Evolutionary conservation across 2,329 filamentous ascomycete species (phyloP), one percentile per base, ranked within the genome.

Genomic region (Bisporella sp.): DNA sequence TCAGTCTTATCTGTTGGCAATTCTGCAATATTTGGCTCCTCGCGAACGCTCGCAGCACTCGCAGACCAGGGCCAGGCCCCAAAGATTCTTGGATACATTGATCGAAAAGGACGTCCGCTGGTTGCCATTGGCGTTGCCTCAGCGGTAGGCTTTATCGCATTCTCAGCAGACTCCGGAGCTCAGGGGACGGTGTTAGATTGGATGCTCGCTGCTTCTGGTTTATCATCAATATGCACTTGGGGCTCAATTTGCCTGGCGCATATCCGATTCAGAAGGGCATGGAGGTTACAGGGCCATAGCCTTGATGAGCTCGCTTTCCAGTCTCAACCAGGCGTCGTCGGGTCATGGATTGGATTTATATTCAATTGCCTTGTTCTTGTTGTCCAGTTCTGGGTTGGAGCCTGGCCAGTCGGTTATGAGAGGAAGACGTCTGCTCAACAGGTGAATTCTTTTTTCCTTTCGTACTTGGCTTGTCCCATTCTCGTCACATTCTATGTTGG

Each of bases 1-100:
- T 86, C 91, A 21, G 90, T 96, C 28, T 73, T 96, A 28, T 95
- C 89, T 1, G 91, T 96, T 53, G 90, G 90, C 51, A 96, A 96
- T 69, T 92, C 89, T 5, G 84, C 90, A 54, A 85, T 96, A 53
- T 97, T 95, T 62, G 92, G 90, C 35, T 92, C 89, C 29, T 95
- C 89, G 1, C 84, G 92, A 60, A 96, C 91, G 2, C 80, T 97
- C 6, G 89, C 90, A 30, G 90, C 91, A 3, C 79, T 96, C 2
- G 90, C 91, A 42, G 90, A 96, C 66, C 89, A 95, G 67, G 79
- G 83, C 49, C 89, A 93, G 65, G 90, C 88, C 0, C 90, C 91
- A 6, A 77, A 73, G 55, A 73, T 91, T 57, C 74, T 96, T 32
- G 81, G 81, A 52, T 96, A 92, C 69, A 84, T 93, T 61, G 91